Conservation (phyloP, 139 green algal species). For the Chlamydomonas incerta region DNA sequence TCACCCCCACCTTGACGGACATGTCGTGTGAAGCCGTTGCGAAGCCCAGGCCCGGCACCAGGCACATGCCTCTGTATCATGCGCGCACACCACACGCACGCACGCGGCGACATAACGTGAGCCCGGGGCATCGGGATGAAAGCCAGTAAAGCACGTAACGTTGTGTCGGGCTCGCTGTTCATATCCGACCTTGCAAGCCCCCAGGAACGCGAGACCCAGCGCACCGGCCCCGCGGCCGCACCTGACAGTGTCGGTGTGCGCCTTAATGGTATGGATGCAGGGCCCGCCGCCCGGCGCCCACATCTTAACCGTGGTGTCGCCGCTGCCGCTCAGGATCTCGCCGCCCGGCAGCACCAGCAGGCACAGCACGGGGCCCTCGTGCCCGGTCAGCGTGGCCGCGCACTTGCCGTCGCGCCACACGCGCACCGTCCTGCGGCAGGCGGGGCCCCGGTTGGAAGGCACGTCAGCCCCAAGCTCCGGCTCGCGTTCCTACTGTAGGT, state of each 20-base stretch:
- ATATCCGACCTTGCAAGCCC: no score
- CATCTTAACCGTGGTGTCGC: constrained; percentile 73
- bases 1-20: constrained; percentile 66
- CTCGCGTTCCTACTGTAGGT: no score
- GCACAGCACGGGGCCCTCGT: constrained; percentile 85
- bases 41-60: constrained; percentile 85
- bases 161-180: no score
- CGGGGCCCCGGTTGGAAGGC: background rate
- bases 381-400: constrained; percentile 61
- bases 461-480: background rate
- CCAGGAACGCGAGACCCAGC: no score
- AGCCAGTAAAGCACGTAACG: background rate
- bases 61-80: constrained; percentile 68
- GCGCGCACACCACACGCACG: no score
- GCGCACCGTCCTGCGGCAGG: constrained; percentile 71
- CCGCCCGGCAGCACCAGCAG: constrained; percentile 73
- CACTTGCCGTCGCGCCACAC: constrained; percentile 76
- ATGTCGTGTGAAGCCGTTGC: constrained; percentile 94
- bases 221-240: constrained; percentile 5
- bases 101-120: no score
- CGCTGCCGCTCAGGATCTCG: constrained; percentile 82
- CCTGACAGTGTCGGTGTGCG: constrained; percentile 89
- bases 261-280: constrained; percentile 76
- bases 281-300: constrained; percentile 43
- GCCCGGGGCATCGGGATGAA: background rate